Evolutionary conservation across 1,284 basidiomycete species (phyloP).

Genomic region (Rhodotorula sp.): DNA sequence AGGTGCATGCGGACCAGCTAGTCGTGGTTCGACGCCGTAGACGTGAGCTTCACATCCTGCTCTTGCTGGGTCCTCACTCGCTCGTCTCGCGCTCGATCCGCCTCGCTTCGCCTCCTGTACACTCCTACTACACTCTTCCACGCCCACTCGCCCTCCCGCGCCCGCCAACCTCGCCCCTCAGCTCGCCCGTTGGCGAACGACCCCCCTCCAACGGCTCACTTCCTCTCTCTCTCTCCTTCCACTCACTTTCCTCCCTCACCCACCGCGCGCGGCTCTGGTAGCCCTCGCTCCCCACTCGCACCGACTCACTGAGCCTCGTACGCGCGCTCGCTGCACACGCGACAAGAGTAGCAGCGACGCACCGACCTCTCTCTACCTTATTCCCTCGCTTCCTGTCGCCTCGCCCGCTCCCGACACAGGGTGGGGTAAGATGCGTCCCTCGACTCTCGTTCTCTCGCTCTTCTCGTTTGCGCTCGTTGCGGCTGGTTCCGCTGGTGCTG

Average conservation of each 20-base stretch:
- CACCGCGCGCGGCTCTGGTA: neutral
- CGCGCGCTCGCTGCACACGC: neutral
- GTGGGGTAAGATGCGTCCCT: neutral
- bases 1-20: neutral
- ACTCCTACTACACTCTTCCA: neutral
- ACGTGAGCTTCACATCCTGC: too few species aligned
- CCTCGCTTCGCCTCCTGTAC: neutral
- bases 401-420: neutral
- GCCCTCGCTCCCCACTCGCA: neutral
- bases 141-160: too few species aligned
- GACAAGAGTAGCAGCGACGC: neutral
- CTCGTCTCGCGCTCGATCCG: neutral
- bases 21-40: neutral
- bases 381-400: neutral
- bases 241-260: neutral
- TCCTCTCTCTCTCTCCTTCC: neutral
- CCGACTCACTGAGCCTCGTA: neutral
- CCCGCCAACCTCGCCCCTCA: neutral
- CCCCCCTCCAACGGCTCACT: neutral
- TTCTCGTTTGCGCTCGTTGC: neutral
- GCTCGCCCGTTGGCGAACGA: neutral
- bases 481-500: neutral
- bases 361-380: too few species aligned
- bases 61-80: too few species aligned
- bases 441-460: neutral